These are phyloP conservation scores for Ogataea parapolymorpha DNA, from an alignment of 805 yeast species.

Conservation along the genomic window DNA sequence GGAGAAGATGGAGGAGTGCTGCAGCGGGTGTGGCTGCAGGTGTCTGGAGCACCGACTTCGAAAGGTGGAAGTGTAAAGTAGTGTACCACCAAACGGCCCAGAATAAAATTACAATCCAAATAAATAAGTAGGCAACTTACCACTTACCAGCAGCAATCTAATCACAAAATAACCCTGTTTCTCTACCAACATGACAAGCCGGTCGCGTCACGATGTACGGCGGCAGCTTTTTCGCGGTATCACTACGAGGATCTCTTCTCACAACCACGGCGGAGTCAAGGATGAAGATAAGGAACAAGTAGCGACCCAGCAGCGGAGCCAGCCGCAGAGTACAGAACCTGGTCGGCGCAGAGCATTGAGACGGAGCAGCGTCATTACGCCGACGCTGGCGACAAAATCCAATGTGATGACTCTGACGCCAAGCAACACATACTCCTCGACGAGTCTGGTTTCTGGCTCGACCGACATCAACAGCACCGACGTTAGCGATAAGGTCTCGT, in stretches of 20 bases:
- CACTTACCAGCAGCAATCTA: background rate
- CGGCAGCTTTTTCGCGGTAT: slow-evolving; percentile 35
- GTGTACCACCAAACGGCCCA: slow-evolving; percentile 2
- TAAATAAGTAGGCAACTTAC: background rate
- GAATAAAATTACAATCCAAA: background rate
- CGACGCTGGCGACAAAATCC: slow-evolving; percentile 22
- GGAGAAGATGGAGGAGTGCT: slow-evolving; percentile 51
- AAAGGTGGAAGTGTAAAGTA: slow-evolving; percentile 9
- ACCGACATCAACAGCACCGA: slow-evolving; percentile 20
- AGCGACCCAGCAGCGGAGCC: slow-evolving; percentile 7
- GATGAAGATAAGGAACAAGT: slow-evolving; percentile 20
- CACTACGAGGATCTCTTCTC: slow-evolving; percentile 29
- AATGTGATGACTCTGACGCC: slow-evolving; percentile 20
- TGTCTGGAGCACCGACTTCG: slow-evolving; percentile 41
- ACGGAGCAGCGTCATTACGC: slow-evolving; percentile 23
- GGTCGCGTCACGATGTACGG: slow-evolving; percentile 30
- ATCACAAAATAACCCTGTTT: background rate
- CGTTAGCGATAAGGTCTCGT: slow-evolving; percentile 24
- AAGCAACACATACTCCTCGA: slow-evolving; percentile 21
- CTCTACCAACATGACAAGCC: slow-evolving; percentile 18
- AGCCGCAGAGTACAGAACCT: slow-evolving; percentile 9
- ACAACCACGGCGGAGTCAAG: slow-evolving; percentile 16
- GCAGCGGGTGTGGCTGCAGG: slow-evolving; percentile 82
- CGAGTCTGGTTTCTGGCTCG: slow-evolving; percentile 18
- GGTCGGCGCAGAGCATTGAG: slow-evolving; percentile 13